A percentile compares a stretch with the other conserved stretches of the same genome.
Evolutionary conservation across 805 yeast species (phyloP).

Genomic region (Candida nonsorbophila): DNA sequence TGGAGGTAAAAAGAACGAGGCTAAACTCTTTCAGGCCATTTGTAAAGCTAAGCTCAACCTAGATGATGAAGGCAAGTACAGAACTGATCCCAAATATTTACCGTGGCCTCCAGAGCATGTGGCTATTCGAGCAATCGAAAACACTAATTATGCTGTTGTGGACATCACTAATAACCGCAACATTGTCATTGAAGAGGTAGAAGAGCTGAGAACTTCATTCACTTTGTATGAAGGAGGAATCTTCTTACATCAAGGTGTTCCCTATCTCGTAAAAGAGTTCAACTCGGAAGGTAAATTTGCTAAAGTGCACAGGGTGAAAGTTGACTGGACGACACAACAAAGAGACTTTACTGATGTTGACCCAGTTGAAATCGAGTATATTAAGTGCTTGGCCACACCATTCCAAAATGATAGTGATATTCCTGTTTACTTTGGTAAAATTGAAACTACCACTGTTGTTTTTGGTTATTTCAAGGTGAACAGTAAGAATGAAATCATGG

Average conservation of each 20-base stretch:
- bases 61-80: constrained; percentile 23
- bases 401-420: constrained; percentile 23
- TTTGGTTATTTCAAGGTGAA: constrained; percentile 93
- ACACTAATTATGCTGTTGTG: constrained; percentile 79
- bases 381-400: constrained; percentile 44
- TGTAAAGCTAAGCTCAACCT: constrained; percentile 33
- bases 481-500: constrained; percentile 71
- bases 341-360: constrained; percentile 93
- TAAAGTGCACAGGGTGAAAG: constrained; percentile 80
- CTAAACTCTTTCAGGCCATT: constrained; percentile 19
- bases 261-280: constrained; percentile 82
- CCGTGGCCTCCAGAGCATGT: constrained; percentile 83
- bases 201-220: constrained; percentile 82
- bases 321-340: constrained; percentile 90
- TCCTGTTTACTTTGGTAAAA: constrained; percentile 73
- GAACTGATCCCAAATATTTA: constrained; percentile 44
- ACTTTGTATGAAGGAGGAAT: constrained; percentile 91
- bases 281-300: constrained; percentile 77
- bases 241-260: constrained; percentile 87
- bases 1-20: constrained; percentile 7
- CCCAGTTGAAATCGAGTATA: constrained; percentile 65
- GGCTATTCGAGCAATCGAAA: constrained; percentile 78
- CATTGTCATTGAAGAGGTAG: constrained; percentile 81
- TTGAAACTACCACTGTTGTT: constrained; percentile 68
- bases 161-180: constrained; percentile 78